Evolutionary conservation across 371 early-diverging fungal species (phyloP).

Genomic region (Mortierella sp.): DNA sequence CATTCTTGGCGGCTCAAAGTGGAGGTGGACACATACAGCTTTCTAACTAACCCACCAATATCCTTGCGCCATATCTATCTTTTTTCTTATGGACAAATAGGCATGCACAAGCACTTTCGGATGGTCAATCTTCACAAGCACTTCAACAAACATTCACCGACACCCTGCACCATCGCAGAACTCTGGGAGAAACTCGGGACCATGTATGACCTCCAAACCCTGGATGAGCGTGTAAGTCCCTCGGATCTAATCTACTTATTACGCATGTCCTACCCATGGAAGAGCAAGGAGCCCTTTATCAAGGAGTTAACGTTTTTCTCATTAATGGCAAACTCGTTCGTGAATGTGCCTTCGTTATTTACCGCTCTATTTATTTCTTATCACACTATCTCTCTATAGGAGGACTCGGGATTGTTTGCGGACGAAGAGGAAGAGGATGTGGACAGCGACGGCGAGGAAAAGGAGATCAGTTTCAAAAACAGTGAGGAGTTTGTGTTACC

Average conservation of each 20-base stretch:
- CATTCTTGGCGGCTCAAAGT: neutral
- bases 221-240: slow-evolving; percentile 70
- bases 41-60: neutral
- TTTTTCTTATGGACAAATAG: slow-evolving; percentile 36
- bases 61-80: neutral
- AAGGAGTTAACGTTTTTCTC: too few relatives aligned
- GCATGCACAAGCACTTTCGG: slow-evolving; percentile 75
- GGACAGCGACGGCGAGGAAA: slow-evolving; percentile 57
- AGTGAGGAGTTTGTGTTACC: slow-evolving; percentile 69
- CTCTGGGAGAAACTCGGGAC: slow-evolving; percentile 66
- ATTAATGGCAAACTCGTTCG: too few relatives aligned
- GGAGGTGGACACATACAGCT: neutral
- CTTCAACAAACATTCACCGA: slow-evolving; percentile 66
- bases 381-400: slow-evolving; percentile 6
- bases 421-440: slow-evolving; percentile 44
- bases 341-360: neutral
- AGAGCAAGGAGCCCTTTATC: too few relatives aligned
- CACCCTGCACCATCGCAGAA: slow-evolving; percentile 62
- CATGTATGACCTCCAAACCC: slow-evolving; percentile 67
- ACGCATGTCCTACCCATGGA: neutral
- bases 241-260: neutral
- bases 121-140: slow-evolving; percentile 71
- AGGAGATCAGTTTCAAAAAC: slow-evolving; percentile 56
- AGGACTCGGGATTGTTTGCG: slow-evolving; percentile 37
- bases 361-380: neutral